Percentiles rank a stretch among this genome's conserved stretches.
Conservation (phyloP, 371 early-diverging fungal genomes). For the Entomophthora muscae region DNA sequence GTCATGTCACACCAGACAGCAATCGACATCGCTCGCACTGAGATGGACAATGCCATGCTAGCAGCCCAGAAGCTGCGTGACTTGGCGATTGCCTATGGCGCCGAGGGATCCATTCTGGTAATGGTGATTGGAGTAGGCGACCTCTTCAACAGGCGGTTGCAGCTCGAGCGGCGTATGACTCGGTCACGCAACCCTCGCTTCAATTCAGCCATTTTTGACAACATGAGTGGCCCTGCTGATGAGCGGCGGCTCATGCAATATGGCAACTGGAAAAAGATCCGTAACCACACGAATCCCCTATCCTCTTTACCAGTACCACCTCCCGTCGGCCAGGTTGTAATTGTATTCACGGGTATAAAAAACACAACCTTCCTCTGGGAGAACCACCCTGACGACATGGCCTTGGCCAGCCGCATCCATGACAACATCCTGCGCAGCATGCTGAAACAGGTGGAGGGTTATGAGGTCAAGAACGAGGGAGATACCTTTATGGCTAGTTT, state of each 20-base stretch:
- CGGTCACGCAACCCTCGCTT: neutral
- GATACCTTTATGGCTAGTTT: conserved; percentile 94
- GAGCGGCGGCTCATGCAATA: neutral
- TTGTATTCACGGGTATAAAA: conserved; percentile 90
- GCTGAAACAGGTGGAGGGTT: conserved; percentile 69
- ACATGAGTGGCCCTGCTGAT: neutral
- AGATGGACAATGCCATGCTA: conserved; percentile 37
- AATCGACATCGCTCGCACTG: conserved; percentile 60
- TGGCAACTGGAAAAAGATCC: neutral
- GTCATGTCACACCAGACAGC: conserved; percentile 61
- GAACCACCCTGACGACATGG: conserved; percentile 67
- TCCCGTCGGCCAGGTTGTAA: conserved; percentile 62
- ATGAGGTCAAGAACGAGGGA: conserved; percentile 95
- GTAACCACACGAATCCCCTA: neutral
- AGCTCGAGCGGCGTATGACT: neutral
- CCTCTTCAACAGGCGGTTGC: conserved; percentile 27
- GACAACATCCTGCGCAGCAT: conserved; percentile 68
- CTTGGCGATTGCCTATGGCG: conserved; percentile 69
- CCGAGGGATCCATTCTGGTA: conserved; percentile 56
- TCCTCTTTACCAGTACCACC: conserved; percentile 24
- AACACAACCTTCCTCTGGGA: conserved; percentile 91
- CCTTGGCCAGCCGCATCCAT: conserved; percentile 72
- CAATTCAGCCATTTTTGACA: neutral
- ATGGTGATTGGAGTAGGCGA: conserved; percentile 71
- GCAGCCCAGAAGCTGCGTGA: conserved; percentile 73